A percentile compares a stretch with the other conserved stretches of the same genome.
Evolutionary conservation across 495 filamentous ascomycete genomes (phyloP).

Genomic region (Penicillium salamii): DNA sequence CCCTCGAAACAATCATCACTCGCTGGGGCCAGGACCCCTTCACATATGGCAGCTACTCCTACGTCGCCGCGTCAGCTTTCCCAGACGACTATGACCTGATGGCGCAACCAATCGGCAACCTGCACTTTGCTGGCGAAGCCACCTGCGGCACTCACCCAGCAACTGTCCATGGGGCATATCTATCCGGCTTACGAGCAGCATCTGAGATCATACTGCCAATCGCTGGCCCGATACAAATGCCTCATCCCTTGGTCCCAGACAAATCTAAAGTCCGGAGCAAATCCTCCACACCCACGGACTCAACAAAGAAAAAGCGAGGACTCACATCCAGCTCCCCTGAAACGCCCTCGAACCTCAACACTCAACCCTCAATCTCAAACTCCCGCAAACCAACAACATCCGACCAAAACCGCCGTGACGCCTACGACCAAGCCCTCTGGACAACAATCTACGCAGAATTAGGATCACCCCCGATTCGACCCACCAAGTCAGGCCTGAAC

Average conservation of each 20-base stretch:
- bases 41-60: constrained; percentile 90
- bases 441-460: constrained; percentile 64
- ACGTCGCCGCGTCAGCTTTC: constrained; percentile 73
- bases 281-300: constrained; percentile 13
- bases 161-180: constrained; percentile 94
- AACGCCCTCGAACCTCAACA: constrained; percentile 8
- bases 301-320: constrained; percentile 8
- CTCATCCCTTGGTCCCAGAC: constrained; percentile 72
- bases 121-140: constrained; percentile 96
- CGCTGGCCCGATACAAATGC: constrained; percentile 75
- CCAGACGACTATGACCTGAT: constrained; percentile 91
- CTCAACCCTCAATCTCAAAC: constrained; percentile 8
- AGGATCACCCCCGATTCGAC: constrained; percentile 69
- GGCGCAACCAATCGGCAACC: constrained; percentile 78
- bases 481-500: constrained; percentile 66
- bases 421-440: constrained; percentile 73
- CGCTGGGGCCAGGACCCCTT: constrained; percentile 89
- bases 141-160: constrained; percentile 94
- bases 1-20: constrained; percentile 87
- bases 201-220: constrained; percentile 76
- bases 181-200: constrained; percentile 86
- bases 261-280: constrained; percentile 38
- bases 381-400: constrained; percentile 25
- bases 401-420: constrained; percentile 56
- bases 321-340: constrained; percentile 6